Evolutionary conservation across 163 green algal genomes (phyloP).

Genomic region (Scenedesmus sp.): DNA sequence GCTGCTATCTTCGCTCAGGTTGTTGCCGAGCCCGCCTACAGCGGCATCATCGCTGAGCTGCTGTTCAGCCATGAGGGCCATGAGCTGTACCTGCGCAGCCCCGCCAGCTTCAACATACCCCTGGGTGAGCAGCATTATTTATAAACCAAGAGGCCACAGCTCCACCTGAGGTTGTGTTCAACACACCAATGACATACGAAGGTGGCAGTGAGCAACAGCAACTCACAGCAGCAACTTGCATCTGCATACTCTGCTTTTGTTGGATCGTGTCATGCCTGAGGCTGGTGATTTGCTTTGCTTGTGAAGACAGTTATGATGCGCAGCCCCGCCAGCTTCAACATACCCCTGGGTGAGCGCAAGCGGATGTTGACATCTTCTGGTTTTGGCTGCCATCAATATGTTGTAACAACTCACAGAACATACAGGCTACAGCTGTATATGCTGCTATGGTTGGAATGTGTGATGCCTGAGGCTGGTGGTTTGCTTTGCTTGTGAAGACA

Average conservation of each 20-base stretch:
- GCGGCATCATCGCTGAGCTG: constrained; percentile 28
- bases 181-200: background rate
- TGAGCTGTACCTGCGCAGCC: constrained; percentile 62
- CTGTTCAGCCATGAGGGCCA: constrained; percentile 33
- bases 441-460: too few species aligned
- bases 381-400: background rate
- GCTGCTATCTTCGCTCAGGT: background rate
- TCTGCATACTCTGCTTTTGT: too few species aligned
- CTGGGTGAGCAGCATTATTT: background rate
- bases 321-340: constrained; percentile 61
- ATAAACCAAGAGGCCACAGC: too few species aligned
- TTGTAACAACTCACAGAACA: background rate
- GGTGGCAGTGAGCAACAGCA: too few species aligned
- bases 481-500: too few species aligned
- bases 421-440: too few species aligned
- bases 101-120: constrained; percentile 61
- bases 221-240: too few species aligned
- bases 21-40: constrained; percentile 20
- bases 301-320: constrained; percentile 8
- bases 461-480: too few species aligned
- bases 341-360: constrained; percentile 37
- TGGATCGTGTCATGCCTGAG: too few species aligned
- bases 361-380: background rate
- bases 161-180: background rate
- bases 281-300: too few species aligned